Base-by-base conservation (phyloP, 768 basidiomycete genomes). In the Polyporus arcularius region DNA sequence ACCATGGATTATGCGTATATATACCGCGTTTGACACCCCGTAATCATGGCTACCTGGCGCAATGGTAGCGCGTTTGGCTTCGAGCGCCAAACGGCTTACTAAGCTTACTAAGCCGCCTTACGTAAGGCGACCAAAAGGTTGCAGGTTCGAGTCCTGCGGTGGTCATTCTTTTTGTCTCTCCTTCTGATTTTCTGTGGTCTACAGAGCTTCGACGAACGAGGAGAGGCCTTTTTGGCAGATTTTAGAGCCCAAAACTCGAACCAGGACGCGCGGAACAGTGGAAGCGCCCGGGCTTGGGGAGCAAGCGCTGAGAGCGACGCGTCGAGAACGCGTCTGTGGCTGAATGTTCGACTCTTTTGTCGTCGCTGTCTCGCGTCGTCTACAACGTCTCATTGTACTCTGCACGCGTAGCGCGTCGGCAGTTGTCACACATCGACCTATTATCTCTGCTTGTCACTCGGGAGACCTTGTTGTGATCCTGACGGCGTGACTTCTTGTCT, bases 101-200 rank as follows among this genome's bases (percentile, higher is more conserved):
- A n/a, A n/a, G n/a, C n/a, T n/a, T n/a, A n/a, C n/a, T n/a, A n/a
- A n/a, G n/a, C n/a, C n/a, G n/a, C n/a, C n/a, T n/a, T n/a, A n/a
- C n/a, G n/a, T n/a, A n/a, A n/a, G n/a, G n/a, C n/a, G n/a, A 92
- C 89, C 90, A 91, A 90, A 88, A 90, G 90, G 90, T 87, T 92
- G 90, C 89, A 92, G 89, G 90, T 92, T 92, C 90, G 89, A 92
- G 88, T 89, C 90, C 90, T 90, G 90, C 88, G 86, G 88, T 88
- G 86, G 85, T 90, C 89, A 89, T 65, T 43, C n/a, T 56, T 48
- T 59, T 53, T 53, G 38, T 2, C 42, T 43, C 35, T 11, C 6
- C 6, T 35, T 26, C 2, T 26, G 21, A 26, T 26, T 26, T 2
- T 1, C 21, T 26, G 21, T 26, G 21, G 21, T 26, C 21, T 26